phyloP scores from a whole-genome alignment of 257 asterid species.

The Solanum tacnaense region DNA sequence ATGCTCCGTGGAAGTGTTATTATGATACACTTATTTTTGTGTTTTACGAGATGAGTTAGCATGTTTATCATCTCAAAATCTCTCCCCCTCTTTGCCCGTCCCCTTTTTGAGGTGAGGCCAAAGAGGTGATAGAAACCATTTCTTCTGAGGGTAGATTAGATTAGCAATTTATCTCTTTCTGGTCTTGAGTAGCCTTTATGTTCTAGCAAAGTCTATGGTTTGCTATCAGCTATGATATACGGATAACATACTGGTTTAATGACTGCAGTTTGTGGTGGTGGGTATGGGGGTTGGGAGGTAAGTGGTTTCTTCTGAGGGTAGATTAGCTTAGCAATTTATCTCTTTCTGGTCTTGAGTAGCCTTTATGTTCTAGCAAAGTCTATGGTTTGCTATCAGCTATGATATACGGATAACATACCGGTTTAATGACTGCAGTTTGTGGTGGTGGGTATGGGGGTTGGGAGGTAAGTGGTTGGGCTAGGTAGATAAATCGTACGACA shows the following conservation, averaged over 20 bases:
- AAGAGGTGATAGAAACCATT: not conserved
- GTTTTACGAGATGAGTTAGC: not conserved
- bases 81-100: not conserved
- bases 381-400: not conserved
- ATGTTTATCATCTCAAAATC: not conserved
- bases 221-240: not conserved
- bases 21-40: not conserved
- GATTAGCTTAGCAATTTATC: no score
- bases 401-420: not conserved
- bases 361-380: not conserved
- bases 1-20: not conserved
- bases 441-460: not conserved
- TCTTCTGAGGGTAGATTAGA: not conserved
- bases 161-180: not conserved
- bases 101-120: not conserved
- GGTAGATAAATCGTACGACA: not conserved
- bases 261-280: not conserved
- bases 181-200: not conserved
- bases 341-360: not conserved
- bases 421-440: not conserved
- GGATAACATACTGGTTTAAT: not conserved
- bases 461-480: not conserved
- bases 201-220: not conserved
- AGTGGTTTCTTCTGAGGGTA: no score
- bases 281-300: not conserved